Evolutionary conservation across 805 yeast genomes (phyloP).

Genomic region (Yamadazyma olivae): DNA sequence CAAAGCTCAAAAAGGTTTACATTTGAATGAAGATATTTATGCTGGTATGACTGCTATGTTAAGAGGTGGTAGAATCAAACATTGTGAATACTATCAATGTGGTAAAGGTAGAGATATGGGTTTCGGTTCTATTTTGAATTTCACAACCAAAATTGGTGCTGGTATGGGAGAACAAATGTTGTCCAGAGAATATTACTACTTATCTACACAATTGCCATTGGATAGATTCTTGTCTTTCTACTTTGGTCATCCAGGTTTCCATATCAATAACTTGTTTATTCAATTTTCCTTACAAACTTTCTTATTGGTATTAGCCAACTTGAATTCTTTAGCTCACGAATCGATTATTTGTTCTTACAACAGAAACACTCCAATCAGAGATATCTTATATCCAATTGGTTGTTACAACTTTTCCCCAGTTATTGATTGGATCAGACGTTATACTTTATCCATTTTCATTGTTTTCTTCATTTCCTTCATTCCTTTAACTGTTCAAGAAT

Average conservation of each 20-base stretch:
- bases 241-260: constrained; percentile 87
- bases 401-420: constrained; percentile 69
- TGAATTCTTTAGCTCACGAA: constrained; percentile 61
- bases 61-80: constrained; percentile 82
- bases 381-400: constrained; percentile 61
- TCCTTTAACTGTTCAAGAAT: constrained; percentile 74
- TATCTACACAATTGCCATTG: constrained; percentile 72
- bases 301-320: constrained; percentile 59
- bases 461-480: constrained; percentile 73
- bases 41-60: constrained; percentile 80
- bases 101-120: constrained; percentile 88
- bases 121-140: constrained; percentile 76
- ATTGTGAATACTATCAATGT: constrained; percentile 80
- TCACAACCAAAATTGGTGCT: constrained; percentile 82
- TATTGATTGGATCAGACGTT: constrained; percentile 71
- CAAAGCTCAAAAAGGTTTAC: constrained; percentile 79
- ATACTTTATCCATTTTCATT: constrained; percentile 68
- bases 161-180: constrained; percentile 90
- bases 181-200: constrained; percentile 76
- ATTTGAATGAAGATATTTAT: constrained; percentile 80
- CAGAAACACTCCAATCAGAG: constrained; percentile 57
- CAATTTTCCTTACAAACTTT: constrained; percentile 56
- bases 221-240: constrained; percentile 78
- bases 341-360: constrained; percentile 61
- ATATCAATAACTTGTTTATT: constrained; percentile 73